Evolutionary conservation across 116 monocot genomes (phyloP).

Genomic region (Papilionanthe hybrid): DNA sequence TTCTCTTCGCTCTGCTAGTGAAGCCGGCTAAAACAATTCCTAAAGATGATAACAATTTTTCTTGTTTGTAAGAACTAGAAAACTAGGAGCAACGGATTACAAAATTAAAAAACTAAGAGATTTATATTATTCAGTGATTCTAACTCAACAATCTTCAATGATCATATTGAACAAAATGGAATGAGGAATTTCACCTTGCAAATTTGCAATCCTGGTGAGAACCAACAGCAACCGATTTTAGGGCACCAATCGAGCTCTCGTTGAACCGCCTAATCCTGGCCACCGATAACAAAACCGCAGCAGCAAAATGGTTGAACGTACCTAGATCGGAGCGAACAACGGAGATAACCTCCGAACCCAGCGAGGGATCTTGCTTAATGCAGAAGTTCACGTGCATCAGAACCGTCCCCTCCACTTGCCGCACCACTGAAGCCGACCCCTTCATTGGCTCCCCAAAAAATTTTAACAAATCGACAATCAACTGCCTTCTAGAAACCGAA

Average conservation of each 20-base stretch:
- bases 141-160: background rate
- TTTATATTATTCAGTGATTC: background rate
- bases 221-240: slow-evolving; percentile 35
- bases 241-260: slow-evolving; percentile 43
- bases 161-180: background rate
- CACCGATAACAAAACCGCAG: slow-evolving; percentile 63
- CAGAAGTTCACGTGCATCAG: slow-evolving; percentile 91
- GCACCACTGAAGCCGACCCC: slow-evolving; percentile 43
- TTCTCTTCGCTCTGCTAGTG: too few species aligned
- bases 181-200: slow-evolving; percentile 40
- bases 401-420: slow-evolving; percentile 83
- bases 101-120: background rate
- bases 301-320: slow-evolving; percentile 56
- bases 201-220: slow-evolving; percentile 37
- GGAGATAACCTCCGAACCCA: slow-evolving; percentile 62
- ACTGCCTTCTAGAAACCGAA: slow-evolving; percentile 15
- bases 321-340: slow-evolving; percentile 29
- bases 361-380: slow-evolving; percentile 84
- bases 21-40: background rate
- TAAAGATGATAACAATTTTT: background rate
- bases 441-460: slow-evolving; percentile 51
- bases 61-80: background rate
- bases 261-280: slow-evolving; percentile 69
- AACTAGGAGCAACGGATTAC: background rate
- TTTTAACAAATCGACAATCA: slow-evolving; percentile 51